Conservation (phyloP, 805 yeast genomes). For the Yarrowia keelungensis region DNA sequence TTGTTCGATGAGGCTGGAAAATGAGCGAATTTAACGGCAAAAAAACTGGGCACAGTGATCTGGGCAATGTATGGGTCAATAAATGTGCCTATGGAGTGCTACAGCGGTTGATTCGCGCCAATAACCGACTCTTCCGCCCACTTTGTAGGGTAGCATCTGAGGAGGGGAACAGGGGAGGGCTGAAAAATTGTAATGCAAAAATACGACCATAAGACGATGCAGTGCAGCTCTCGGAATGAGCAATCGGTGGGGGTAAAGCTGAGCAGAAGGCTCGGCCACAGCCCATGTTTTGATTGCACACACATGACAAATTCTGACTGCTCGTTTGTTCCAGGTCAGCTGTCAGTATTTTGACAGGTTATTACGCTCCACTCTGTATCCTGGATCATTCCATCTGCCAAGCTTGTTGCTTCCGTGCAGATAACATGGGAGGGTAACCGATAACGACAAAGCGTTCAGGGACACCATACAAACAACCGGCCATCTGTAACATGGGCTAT, state of each 20-base stretch:
- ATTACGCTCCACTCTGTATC: not conserved
- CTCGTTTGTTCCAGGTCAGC: not conserved
- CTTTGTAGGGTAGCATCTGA: not conserved
- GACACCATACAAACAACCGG: too few relatives aligned
- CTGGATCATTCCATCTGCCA: constrained; percentile 17
- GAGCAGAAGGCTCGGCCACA: too few relatives aligned
- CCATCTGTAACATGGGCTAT: too few relatives aligned
- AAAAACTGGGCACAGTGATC: not conserved
- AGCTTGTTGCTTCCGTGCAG: constrained; percentile 18
- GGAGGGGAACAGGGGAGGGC: constrained; percentile 13
- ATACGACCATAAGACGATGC: not conserved
- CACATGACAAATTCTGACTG: not conserved
- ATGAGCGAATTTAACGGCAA: too few relatives aligned
- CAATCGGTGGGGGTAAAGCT: too few relatives aligned
- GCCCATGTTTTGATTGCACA: too few relatives aligned
- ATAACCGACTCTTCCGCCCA: not conserved
- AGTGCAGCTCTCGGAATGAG: too few relatives aligned
- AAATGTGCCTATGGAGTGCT: not conserved
- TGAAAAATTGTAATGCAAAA: constrained; percentile 21
- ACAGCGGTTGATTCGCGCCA: too few relatives aligned
- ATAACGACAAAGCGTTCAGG: too few relatives aligned
- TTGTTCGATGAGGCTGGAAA: not conserved
- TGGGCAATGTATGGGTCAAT: too few relatives aligned
- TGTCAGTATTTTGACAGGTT: not conserved
- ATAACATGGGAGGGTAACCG: too few relatives aligned